Percentiles rank a stretch among this genome's conserved stretches.
phyloP scores from a whole-genome alignment of 2,329 filamentous ascomycete species.

The Endoconidiophora polonica region DNA sequence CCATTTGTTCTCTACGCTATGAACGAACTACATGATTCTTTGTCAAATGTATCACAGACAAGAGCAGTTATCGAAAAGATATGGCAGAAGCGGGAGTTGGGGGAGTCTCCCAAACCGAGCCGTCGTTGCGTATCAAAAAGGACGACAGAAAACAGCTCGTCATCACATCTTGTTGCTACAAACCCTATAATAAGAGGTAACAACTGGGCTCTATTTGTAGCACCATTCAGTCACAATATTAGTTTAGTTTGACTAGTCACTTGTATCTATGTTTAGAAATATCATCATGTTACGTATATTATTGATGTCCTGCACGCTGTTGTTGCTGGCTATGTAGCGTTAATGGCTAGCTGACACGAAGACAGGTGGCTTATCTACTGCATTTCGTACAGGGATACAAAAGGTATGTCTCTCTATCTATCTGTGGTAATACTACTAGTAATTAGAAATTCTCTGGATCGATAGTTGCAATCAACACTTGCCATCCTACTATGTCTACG shows the following conservation, averaged over 20 bases:
- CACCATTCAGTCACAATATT: slow-evolving; percentile 25
- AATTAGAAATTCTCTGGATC: too few relatives aligned
- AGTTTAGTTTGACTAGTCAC: slow-evolving; percentile 21
- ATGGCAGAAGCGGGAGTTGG: slow-evolving; percentile 25
- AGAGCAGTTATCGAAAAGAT: slow-evolving; percentile 27
- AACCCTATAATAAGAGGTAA: slow-evolving; percentile 15
- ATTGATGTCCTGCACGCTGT: too few relatives aligned
- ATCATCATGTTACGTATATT: too few relatives aligned
- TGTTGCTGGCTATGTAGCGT: too few relatives aligned
- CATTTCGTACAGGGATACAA: too few relatives aligned
- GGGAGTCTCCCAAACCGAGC: slow-evolving; percentile 5
- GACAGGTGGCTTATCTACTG: too few relatives aligned
- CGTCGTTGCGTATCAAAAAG: not conserved
- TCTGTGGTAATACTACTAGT: too few relatives aligned
- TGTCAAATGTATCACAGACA: slow-evolving; percentile 25
- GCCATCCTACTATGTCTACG: too few relatives aligned
- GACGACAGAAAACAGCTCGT: not conserved
- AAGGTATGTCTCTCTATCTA: too few relatives aligned
- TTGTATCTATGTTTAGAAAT: too few relatives aligned
- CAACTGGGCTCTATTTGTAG: slow-evolving; percentile 27
- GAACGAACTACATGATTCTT: slow-evolving; percentile 22
- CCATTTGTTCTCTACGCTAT: slow-evolving; percentile 23
- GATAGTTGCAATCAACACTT: too few relatives aligned
- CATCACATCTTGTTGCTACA: slow-evolving; percentile 8
- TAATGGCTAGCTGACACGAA: too few relatives aligned